These are phyloP conservation scores for Prunus kanzakura DNA, from an alignment of 306 rosid species.

Conservation along the genomic window DNA sequence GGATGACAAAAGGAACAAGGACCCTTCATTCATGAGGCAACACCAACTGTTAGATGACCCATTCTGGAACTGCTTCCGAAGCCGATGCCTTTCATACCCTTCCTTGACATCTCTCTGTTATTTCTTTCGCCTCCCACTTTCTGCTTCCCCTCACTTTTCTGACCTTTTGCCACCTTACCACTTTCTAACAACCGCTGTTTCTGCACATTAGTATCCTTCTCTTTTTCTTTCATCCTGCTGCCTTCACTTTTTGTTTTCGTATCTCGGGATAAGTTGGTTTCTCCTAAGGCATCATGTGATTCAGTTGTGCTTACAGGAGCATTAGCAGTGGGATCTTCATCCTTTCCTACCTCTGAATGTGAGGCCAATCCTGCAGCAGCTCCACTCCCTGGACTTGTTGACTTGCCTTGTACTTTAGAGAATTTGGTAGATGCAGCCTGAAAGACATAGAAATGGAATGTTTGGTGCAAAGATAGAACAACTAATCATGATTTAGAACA, in stretches of 20 bases:
- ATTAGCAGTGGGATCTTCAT: conserved; percentile 14
- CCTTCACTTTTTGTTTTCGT: conserved; percentile 11
- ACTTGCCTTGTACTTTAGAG: conserved; percentile 29
- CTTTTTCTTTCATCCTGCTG: conserved; percentile 30
- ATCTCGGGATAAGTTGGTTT: conserved; percentile 15
- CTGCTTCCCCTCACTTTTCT: conserved; percentile 28
- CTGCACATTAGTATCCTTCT: conserved; percentile 22
- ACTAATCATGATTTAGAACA: background rate
- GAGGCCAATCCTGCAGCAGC: conserved; percentile 22
- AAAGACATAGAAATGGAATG: background rate
- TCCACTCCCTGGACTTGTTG: conserved; percentile 28
- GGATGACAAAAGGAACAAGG: background rate
- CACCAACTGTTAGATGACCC: conserved; percentile 47
- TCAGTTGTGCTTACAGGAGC: conserved; percentile 17
- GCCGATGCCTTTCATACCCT: conserved; percentile 25
- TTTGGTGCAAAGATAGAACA: background rate
- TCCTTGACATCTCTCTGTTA: conserved; percentile 25
- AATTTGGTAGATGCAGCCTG: conserved; percentile 34
- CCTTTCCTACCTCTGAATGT: conserved; percentile 32
- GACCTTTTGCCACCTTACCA: conserved; percentile 27
- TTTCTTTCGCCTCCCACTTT: conserved; percentile 30
- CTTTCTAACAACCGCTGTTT: conserved; percentile 27
- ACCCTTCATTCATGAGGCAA: conserved; percentile 39
- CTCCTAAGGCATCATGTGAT: conserved; percentile 10
- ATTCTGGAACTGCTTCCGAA: conserved; percentile 37